Evolutionary conservation across 1,139 yeast species (phyloP), one percentile per base, ranked within the genome.

Genomic region (Scheffersomyces lignicola): DNA sequence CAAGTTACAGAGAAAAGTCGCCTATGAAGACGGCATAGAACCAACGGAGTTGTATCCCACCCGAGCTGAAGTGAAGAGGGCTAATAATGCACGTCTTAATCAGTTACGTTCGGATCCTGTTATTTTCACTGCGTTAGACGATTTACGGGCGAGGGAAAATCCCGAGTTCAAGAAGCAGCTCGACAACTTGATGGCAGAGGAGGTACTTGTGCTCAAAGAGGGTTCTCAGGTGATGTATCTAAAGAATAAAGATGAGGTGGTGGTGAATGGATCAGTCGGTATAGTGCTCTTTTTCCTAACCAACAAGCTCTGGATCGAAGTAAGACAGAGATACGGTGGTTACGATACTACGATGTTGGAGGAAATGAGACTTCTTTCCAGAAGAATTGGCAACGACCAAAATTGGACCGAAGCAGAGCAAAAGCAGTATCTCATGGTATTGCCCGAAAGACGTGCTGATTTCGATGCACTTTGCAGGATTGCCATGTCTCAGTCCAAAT

Each of bases 1-100:
- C 24, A 50, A 55, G 2, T 64, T 88, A 17, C 65, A 70, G 14
- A 67, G 92, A 43, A 62, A 64, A 2, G 77, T 86, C 1, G 43
- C 42, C 0, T 87, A 84, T 49, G 61, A 64, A 1, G 96, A 87
- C 58, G 92, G 90, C 0, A 77, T 88, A 16, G 80, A 71, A 43
- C 95, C 96, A 5, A 85, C 95, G 0, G 94, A 83, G 52, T 62
- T 87, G 29, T 88, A 73, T 51, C 85, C 96, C 0, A 79, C 87
- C 0, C 70, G 94, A 47, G 60, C 68, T 23, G 94, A 87, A 51
- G 97, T 89, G 2, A 83, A 80, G 32, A 42, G 57, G 15, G 88
- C 95, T 1, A 89, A 89, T 51, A 55, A 65, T 20, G 45, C 64
- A 23, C 69, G 89, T 39, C 62, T 89, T 39, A 42, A 44, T 7